Evolutionary conservation across 2,329 filamentous ascomycete species (phyloP), one percentile per base, ranked within the genome.

Genomic region (Cryphonectria carpinicola): DNA sequence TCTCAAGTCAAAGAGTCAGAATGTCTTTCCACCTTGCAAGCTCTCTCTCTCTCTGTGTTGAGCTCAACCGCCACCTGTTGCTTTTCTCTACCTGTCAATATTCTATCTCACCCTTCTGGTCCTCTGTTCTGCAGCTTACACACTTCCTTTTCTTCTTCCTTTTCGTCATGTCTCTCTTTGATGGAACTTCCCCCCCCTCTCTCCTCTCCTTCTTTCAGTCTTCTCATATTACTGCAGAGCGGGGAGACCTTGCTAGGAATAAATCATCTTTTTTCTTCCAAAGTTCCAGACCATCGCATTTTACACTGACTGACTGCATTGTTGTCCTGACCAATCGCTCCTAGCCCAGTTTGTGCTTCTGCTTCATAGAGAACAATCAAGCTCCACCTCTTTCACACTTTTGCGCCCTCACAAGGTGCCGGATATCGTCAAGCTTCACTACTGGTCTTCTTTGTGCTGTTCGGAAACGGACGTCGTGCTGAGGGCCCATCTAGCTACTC

Each of bases 391-490:
- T 49, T 41, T 49, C 35, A 28, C n/a, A 52, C 22, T 65, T 68
- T 64, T 61, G 19, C 25, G 25, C 41, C 56, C 61, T 5, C 35
- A 32, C 39, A 66, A 22, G 3, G 14, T 35, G 54, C 69, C 66
- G 71, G 69, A 69, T 49, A 64, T 61, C 61, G 63, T 71, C 66
- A 35, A 35, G 39, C 46, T 35, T 25, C 37, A 13, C n/a, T 28
- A 49, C 19, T 8, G 35, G 37, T 62, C 32, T 60, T 28, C 71
- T 72, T 72, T 72, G 69, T 72, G 28, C 58, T 67, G 66, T 64
- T 67, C 71, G 71, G 68, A 72, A 69, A 65, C 69, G 71, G 71
- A 60, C 69, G 52, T 25, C 32, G 39, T 41, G 35, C 46, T 35
- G 19, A 54, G 32, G 28, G 8, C 32, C 25, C 22, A 39, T 49